A percentile compares a stretch with the other conserved stretches of the same genome.
Conservation (phyloP, 208 protist genomes). For the Leptomonas pyrrhocoris region DNA sequence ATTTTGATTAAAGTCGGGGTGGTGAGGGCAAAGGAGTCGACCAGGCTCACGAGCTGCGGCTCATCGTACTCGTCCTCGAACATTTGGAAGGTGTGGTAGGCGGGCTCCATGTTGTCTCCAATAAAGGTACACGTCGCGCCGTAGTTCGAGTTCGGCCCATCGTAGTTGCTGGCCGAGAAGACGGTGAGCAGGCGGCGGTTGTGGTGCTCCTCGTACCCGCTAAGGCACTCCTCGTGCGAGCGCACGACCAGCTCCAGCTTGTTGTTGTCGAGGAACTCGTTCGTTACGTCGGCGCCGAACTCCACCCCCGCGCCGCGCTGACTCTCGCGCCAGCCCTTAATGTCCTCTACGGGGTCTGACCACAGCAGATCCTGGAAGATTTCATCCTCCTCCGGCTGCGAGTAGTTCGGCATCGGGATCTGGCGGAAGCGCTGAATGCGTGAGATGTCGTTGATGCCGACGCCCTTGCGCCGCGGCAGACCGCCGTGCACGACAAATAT, state of each 20-base stretch:
- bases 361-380: slow-evolving; percentile 97
- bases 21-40: slow-evolving; percentile 51
- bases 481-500: slow-evolving; percentile 91
- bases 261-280: slow-evolving; percentile 94
- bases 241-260: slow-evolving; percentile 93
- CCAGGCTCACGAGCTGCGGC: slow-evolving; percentile 54
- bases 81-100: slow-evolving; percentile 82
- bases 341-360: slow-evolving; percentile 92
- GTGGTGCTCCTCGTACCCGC: slow-evolving; percentile 95
- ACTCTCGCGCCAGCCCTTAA: slow-evolving; percentile 82
- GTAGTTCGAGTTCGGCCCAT: slow-evolving; percentile 90
- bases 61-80: slow-evolving; percentile 79
- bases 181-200: slow-evolving; percentile 94
- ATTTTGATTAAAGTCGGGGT: slow-evolving; percentile 38
- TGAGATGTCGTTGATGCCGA: slow-evolving; percentile 79
- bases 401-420: slow-evolving; percentile 86
- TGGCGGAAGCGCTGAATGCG: slow-evolving; percentile 89
- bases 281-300: slow-evolving; percentile 95
- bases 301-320: slow-evolving; percentile 94
- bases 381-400: slow-evolving; percentile 92
- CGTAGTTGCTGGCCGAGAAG: slow-evolving; percentile 99
- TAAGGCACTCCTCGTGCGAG: slow-evolving; percentile 95
- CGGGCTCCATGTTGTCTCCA: slow-evolving; percentile 67
- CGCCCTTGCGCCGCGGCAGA: slow-evolving; percentile 73
- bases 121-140: slow-evolving; percentile 81